Conservation (phyloP, 2,329 filamentous ascomycete genomes). For the Hypoxylon sp. region DNA sequence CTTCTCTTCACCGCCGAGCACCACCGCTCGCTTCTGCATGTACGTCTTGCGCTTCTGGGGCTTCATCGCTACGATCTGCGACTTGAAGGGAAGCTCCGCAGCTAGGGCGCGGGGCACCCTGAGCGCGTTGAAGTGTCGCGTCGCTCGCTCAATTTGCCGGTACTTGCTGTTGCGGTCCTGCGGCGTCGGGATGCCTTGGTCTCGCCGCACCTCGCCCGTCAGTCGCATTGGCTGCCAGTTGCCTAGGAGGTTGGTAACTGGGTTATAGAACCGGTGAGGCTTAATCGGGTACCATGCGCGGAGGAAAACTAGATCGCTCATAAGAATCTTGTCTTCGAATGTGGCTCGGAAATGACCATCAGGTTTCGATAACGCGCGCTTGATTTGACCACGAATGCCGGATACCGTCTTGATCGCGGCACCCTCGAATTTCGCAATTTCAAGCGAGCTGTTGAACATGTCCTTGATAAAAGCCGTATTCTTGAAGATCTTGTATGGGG, state of each 20-base stretch:
- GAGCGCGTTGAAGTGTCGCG: conserved; percentile 80
- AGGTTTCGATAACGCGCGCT: conserved; percentile 89
- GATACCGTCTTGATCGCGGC: conserved; percentile 96
- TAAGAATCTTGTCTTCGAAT: conserved; percentile 97
- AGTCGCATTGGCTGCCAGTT: conserved; percentile 91
- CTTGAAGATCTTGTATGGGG: conserved; percentile 97
- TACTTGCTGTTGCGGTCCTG: conserved; percentile 86
- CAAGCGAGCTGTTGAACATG: conserved; percentile 93
- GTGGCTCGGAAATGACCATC: conserved; percentile 97
- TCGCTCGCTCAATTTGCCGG: conserved; percentile 70
- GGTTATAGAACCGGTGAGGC: conserved; percentile 96
- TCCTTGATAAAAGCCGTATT: conserved; percentile 99
- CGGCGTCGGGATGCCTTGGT: conserved; percentile 78
- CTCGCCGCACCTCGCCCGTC: conserved; percentile 88
- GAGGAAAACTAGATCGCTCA: conserved; percentile 95
- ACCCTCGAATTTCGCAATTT: conserved; percentile 98
- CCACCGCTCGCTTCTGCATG: conserved; percentile 94
- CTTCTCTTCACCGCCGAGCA: conserved; percentile 85
- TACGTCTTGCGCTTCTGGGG: conserved; percentile 85
- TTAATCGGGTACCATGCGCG: conserved; percentile 97
- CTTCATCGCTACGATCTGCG: conserved; percentile 84
- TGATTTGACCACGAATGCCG: conserved; percentile 95
- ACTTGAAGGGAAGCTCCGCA: conserved; percentile 88
- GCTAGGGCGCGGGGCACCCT: conserved; percentile 81
- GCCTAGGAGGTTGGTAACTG: conserved; percentile 89